Base-by-base conservation (phyloP, 495 filamentous ascomycete species). In the Xylaria nigripes region DNA sequence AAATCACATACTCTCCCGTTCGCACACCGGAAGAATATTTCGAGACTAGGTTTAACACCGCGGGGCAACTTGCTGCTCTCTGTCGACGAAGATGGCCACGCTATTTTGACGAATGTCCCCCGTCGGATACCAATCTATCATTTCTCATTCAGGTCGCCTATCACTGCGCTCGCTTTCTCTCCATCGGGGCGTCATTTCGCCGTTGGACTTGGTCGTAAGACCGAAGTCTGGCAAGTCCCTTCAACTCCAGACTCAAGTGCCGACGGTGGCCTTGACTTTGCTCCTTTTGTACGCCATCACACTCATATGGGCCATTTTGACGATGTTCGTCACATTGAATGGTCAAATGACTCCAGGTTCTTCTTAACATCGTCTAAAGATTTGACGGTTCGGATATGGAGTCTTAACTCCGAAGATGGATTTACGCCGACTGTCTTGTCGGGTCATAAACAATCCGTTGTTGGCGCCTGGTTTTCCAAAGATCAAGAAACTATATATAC, bases 181-280 rank as follows among this genome's bases (percentile, higher is more conserved):
- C 90, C 90, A 2, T 92, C 90, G 2, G 93, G 93, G 22, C 84
- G 82, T 18, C 81, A 94, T 65, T 96, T 98, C 64, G 92, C 84
- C 30, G 90, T 89, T 16, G 91, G 84, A 43, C 70, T 93, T 23
- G 90, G 89, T 12, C 77, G 92, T 57, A 84, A 86, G 51, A 81
- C 95, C 55, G 90, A 98, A 72, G 82, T 96, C 43, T 98, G 93
- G 93, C 87, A 94, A 60, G 94, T 94, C 19, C 94, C 93, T 6
- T 88, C 86, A 18, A 90, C 86, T 1, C 89, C 89, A 6, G 89
- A 88, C 50, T 76, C 82, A 12, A 82, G 81, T 43, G 75, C 78
- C 47, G 83, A 86, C 61, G 93, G 90, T 53, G 90, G 90, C 50
- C 74, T 96, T 55, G 90, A 97, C 58, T 97, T 95, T 70, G 90